Base-by-base conservation (phyloP, 257 asterid genomes). In the Coffea eugenioides region DNA sequence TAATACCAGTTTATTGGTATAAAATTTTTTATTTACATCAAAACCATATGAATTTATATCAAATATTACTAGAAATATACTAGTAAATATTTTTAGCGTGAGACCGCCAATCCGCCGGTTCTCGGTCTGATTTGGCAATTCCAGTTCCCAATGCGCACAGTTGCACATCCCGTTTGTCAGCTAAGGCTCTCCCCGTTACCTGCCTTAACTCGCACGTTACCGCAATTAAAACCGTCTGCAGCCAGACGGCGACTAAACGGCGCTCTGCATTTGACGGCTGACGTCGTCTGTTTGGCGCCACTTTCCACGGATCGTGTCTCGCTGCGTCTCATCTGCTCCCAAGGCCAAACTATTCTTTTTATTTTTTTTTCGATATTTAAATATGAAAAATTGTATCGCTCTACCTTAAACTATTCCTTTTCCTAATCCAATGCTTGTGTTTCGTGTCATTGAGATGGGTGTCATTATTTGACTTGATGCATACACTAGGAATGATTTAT, bases 241-340 rank as follows among this genome's bases (percentile, higher is more conserved):
- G 27, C 9, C 52, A 66, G 73, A 79, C 82, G 78, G 83, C 79
- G 75, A 80, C 75, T 34, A n/a, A 57, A 52, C 79, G 75, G 75
- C 69, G 79, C 62, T 12, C 13, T 54, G 54, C 10, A 8, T 51
- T 80, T 67, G 80, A 49, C 71, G 76, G 75, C 83, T 74, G 83
- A 80, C 75, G 83, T 80, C 69, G 68, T 74, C 83, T 64, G 79
- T 43, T 23, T n/a, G 82, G 66, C 83, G 76, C 83, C 83, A 9
- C 49, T 69, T 80, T 66, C 80, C 31, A 80, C 79, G 83, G 79
- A 80, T 80, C 83, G 20, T 74, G 79, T 67, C 68, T 74, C 82
- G 56, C 82, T 79, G 78, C 69, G 31, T 36, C 8, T 48, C 52
- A 73, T 74, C 73, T 73, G 67, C 74, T 80, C 34, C 82, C 56